Percentiles rank a stretch among this genome's conserved stretches.
These are phyloP conservation scores for Physocladia obscura DNA, from an alignment of 192 early-diverging fungal genomes.

Conservation along the genomic window DNA sequence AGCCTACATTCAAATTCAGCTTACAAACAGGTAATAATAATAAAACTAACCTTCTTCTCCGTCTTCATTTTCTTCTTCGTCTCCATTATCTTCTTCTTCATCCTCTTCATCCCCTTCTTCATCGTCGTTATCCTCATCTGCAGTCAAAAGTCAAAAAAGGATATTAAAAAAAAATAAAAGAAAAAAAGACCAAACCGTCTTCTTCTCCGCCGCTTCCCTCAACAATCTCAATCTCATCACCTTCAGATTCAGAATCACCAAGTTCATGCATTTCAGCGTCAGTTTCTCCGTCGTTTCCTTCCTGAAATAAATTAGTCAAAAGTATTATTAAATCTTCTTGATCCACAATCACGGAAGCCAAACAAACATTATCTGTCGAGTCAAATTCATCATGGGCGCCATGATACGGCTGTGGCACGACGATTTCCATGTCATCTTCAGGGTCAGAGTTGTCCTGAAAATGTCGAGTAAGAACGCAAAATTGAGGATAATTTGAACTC, in stretches of 20 bases:
- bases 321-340: neutral
- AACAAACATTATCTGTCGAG: conserved; percentile 33
- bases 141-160: neutral
- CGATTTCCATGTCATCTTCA: conserved; percentile 62
- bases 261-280: conserved; percentile 47
- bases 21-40: conserved; percentile 38
- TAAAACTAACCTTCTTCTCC: conserved; percentile 43
- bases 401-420: conserved; percentile 54
- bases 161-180: neutral
- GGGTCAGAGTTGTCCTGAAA: conserved; percentile 47
- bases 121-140: conserved; percentile 43
- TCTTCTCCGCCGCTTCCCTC: conserved; percentile 46
- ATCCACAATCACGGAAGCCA: neutral
- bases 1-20: conserved; percentile 46
- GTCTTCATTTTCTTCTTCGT: conserved; percentile 49
- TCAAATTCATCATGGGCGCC: conserved; percentile 34
- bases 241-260: conserved; percentile 48
- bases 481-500: neutral
- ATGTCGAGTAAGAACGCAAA: neutral
- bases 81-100: conserved; percentile 39
- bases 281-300: conserved; percentile 48
- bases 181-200: conserved; percentile 24
- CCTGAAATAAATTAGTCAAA: conserved; percentile 1
- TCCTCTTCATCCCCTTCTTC: conserved; percentile 56
- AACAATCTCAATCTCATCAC: conserved; percentile 60